Conservation (phyloP, 148 eudicot species). For the Hydrangea macrophylla region DNA sequence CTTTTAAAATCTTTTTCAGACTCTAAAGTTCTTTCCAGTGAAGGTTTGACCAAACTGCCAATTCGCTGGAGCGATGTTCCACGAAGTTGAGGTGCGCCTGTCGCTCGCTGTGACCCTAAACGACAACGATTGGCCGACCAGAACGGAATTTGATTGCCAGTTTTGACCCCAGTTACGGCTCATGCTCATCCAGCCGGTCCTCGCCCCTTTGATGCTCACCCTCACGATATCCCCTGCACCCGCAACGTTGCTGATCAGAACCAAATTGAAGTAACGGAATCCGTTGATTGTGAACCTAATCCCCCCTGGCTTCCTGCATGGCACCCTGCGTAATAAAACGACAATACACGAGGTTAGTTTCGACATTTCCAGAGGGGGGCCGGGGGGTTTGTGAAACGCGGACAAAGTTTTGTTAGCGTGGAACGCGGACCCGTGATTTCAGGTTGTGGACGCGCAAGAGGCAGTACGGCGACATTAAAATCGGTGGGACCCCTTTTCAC, state of each 20-base stretch:
- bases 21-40: conserved; percentile 62
- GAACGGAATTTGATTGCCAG: conserved; percentile 62
- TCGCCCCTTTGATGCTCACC: conserved; percentile 51
- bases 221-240: conserved; percentile 66
- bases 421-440: neutral
- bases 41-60: conserved; percentile 83
- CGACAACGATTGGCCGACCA: conserved; percentile 65
- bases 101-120: conserved; percentile 61
- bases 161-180: conserved; percentile 84
- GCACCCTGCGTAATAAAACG: conserved; percentile 37
- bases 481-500: neutral
- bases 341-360: neutral
- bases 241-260: conserved; percentile 60
- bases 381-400: no score
- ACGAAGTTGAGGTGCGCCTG: conserved; percentile 52
- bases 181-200: conserved; percentile 63
- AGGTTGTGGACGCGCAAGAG: neutral
- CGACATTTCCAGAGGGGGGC: no score
- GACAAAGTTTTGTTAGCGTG: neutral
- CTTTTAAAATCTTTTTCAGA: conserved; percentile 9
- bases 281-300: conserved; percentile 74
- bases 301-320: conserved; percentile 72
- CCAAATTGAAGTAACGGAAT: conserved; percentile 68
- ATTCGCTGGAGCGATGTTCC: conserved; percentile 55
- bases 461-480: neutral